Evolutionary conservation across 73 alveolate genomes (phyloP).

Genomic region (Paramecium pentaurelia): DNA sequence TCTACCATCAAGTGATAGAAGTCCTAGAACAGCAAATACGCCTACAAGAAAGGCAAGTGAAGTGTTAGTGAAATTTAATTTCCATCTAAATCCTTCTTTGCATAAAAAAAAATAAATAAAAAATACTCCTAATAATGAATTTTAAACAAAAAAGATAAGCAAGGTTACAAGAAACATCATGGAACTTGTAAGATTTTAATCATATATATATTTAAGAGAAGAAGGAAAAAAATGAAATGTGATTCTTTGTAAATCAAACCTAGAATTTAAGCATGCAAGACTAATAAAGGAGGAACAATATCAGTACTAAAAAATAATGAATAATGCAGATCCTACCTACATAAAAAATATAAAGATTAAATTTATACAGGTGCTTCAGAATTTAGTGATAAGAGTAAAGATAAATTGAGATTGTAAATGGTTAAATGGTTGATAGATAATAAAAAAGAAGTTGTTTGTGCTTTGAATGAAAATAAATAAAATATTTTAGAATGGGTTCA

Average conservation of each 20-base stretch:
- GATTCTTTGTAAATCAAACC: neutral
- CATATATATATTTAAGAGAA: neutral
- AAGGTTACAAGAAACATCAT: conserved; percentile 36
- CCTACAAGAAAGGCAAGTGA: neutral
- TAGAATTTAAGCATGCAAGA: conserved; percentile 32
- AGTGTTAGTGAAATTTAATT: neutral
- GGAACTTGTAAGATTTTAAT: neutral
- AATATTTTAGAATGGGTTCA: conserved; percentile 47
- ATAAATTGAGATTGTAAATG: conserved; percentile 12
- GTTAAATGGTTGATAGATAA: conserved; percentile 44
- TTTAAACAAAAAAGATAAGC: neutral
- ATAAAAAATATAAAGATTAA: conserved; percentile 29
- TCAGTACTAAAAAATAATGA: conserved; percentile 42
- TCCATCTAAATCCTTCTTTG: conserved; percentile 33
- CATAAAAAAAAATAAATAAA: conserved; percentile 15
- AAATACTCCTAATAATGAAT: neutral
- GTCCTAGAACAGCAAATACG: neutral
- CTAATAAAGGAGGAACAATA: conserved; percentile 16
- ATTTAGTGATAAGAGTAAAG: conserved; percentile 9
- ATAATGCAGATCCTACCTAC: conserved; percentile 7
- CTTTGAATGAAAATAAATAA: conserved; percentile 20
- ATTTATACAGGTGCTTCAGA: conserved; percentile 27
- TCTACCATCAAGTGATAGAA: neutral
- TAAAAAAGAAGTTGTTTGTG: conserved; percentile 20
- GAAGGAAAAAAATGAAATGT: neutral